Percentiles rank a stretch among this genome's conserved stretches.
Evolutionary conservation across 106 monocot genomes (phyloP).

Genomic region (Phalaenopsis equestris): DNA sequence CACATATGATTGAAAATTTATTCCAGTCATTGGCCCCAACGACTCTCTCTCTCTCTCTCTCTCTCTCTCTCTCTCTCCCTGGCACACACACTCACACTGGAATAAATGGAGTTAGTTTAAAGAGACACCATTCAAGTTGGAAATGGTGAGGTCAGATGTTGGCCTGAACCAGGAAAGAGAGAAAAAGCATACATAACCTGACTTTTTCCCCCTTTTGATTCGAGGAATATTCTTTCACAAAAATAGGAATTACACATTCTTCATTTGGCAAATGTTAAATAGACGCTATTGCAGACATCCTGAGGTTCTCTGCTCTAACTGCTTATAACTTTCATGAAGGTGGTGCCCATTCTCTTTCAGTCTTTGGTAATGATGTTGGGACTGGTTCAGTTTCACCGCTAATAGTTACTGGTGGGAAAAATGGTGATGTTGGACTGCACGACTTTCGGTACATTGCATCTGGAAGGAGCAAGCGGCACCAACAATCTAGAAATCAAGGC

Average conservation of each 20-base stretch:
- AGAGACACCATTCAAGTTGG: too few species aligned
- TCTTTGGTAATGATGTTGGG: conserved; percentile 72
- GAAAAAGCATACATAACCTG: background rate
- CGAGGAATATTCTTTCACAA: background rate
- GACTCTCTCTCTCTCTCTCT: too few species aligned
- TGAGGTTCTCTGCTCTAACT: background rate
- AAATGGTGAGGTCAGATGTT: background rate
- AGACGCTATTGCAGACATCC: background rate
- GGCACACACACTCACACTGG: too few species aligned
- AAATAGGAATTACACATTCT: background rate
- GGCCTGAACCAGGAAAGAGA: background rate
- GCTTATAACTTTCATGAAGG: conserved; percentile 36
- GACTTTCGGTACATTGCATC: conserved; percentile 86
- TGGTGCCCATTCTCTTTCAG: conserved; percentile 81
- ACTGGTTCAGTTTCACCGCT: conserved; percentile 68
- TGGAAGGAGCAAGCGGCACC: conserved; percentile 58
- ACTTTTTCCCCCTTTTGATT: background rate
- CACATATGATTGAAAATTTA: too few species aligned
- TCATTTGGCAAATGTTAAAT: background rate
- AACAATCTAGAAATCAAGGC: conserved; percentile 26
- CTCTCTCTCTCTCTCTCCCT: too few species aligned
- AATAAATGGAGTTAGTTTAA: too few species aligned
- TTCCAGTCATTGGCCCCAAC: too few species aligned
- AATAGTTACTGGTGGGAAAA: conserved; percentile 81
- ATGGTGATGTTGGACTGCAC: conserved; percentile 83